Conservation (phyloP, 2,329 filamentous ascomycete genomes). For the Botrytis pseudocinerea region DNA sequence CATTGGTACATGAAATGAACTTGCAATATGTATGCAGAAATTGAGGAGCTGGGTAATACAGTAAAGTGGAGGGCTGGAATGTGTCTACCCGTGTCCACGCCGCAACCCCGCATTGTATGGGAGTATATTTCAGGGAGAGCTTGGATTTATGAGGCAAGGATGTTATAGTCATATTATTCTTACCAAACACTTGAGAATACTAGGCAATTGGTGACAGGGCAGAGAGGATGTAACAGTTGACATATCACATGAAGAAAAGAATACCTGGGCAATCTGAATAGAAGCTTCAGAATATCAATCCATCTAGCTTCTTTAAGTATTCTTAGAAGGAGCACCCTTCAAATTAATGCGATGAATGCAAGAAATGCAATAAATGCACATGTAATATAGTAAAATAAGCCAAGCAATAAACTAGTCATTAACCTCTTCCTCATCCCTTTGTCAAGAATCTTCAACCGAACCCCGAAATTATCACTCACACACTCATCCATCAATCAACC, state of each 20-base stretch:
- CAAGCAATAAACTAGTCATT: background rate
- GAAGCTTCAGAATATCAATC: background rate
- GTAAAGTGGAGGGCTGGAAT: slow-evolving; percentile 5
- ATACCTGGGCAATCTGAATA: background rate
- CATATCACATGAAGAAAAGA: background rate
- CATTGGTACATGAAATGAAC: background rate
- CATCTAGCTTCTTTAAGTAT: background rate
- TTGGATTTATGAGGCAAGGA: background rate
- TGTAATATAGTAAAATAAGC: background rate
- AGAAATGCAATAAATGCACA: background rate
- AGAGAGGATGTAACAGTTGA: background rate
- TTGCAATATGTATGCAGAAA: background rate
- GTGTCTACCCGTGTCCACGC: slow-evolving; percentile 3
- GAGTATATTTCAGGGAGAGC: background rate
- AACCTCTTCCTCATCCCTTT: background rate
- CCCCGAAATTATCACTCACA: background rate
- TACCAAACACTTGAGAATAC: background rate
- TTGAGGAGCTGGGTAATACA: background rate
- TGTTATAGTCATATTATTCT: background rate
- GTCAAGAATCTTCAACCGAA: background rate
- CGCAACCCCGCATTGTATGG: slow-evolving; percentile 4
- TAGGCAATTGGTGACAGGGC: background rate
- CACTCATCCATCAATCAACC: background rate
- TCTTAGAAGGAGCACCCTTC: background rate
- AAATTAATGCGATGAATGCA: background rate